These are phyloP conservation scores for Teunomyces stri DNA, from an alignment of 805 yeast species.

Conservation along the genomic window DNA sequence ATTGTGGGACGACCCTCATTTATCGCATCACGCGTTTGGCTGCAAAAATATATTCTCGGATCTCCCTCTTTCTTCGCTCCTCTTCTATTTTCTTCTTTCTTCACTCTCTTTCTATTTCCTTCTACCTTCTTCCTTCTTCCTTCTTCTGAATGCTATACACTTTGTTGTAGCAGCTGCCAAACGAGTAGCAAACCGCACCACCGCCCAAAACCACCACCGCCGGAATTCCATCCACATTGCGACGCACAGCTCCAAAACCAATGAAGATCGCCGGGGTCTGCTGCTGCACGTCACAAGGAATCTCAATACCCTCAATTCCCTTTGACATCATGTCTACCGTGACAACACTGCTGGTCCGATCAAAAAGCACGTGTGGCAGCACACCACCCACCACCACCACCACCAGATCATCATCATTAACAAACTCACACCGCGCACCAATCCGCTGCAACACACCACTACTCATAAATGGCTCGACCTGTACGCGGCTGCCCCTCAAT, in stretches of 20 bases:
- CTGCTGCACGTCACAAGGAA: slow-evolving; percentile 39
- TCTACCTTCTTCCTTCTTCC: neutral
- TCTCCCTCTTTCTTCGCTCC: neutral
- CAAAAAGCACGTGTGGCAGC: slow-evolving; percentile 34
- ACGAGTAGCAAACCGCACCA: slow-evolving; percentile 81
- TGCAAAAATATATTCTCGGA: neutral
- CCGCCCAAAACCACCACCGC: slow-evolving; percentile 47
- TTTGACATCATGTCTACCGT: slow-evolving; percentile 20
- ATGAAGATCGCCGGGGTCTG: slow-evolving; percentile 47
- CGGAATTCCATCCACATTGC: neutral
- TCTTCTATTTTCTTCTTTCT: neutral
- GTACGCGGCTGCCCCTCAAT: slow-evolving; percentile 12
- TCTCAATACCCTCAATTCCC: slow-evolving; percentile 13
- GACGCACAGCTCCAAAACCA: slow-evolving; percentile 46
- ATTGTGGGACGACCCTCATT: neutral
- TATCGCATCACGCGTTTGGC: neutral
- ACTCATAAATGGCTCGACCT: slow-evolving; percentile 4
- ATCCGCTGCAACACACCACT: slow-evolving; percentile 43
- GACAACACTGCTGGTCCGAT: slow-evolving; percentile 28
- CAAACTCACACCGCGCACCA: slow-evolving; percentile 42
- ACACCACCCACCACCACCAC: slow-evolving; percentile 59
- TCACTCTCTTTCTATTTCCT: neutral
- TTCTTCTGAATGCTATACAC: slow-evolving; percentile 12
- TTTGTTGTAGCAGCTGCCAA: slow-evolving; percentile 50
- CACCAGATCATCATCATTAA: slow-evolving; percentile 33